Conservation (phyloP, 148 eudicot species). For the Vaccinium macrocarpon region DNA sequence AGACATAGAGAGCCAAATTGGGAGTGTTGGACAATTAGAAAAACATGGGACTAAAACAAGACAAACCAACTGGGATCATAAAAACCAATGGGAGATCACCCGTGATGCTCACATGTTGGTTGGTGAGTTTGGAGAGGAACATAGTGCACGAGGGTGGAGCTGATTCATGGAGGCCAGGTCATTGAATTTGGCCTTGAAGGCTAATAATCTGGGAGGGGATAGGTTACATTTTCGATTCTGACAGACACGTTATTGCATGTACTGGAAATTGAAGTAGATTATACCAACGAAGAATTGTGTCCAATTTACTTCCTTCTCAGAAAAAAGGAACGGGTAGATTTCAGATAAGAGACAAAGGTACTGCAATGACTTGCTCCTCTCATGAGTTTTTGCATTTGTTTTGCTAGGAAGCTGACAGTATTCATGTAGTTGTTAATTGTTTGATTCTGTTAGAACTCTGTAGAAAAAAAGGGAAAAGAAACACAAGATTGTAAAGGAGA, state of each 20-base stretch:
- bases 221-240: background rate
- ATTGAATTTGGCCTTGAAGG: background rate
- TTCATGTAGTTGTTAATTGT: background rate
- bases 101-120: background rate
- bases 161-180: background rate
- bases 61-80: slow-evolving; percentile 2
- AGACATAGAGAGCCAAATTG: slow-evolving; percentile 22
- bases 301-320: background rate
- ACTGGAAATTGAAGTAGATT: background rate
- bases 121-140: slow-evolving; percentile 7
- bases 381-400: background rate
- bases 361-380: background rate
- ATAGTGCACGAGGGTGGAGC: background rate
- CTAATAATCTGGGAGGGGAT: background rate
- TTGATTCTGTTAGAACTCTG: background rate
- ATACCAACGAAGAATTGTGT: background rate
- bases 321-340: slow-evolving; percentile 1
- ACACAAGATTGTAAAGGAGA: background rate
- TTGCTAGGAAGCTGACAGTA: background rate
- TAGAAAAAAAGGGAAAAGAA: background rate
- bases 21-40: slow-evolving; percentile 10
- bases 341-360: background rate
- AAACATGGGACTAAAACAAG: slow-evolving; percentile 7
- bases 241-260: background rate
- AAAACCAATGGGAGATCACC: slow-evolving; percentile 9